A percentile compares a stretch with the other conserved stretches of the same genome.
phyloP scores from a whole-genome alignment of 177 flowering plant species.

The Vitis hybrid region DNA sequence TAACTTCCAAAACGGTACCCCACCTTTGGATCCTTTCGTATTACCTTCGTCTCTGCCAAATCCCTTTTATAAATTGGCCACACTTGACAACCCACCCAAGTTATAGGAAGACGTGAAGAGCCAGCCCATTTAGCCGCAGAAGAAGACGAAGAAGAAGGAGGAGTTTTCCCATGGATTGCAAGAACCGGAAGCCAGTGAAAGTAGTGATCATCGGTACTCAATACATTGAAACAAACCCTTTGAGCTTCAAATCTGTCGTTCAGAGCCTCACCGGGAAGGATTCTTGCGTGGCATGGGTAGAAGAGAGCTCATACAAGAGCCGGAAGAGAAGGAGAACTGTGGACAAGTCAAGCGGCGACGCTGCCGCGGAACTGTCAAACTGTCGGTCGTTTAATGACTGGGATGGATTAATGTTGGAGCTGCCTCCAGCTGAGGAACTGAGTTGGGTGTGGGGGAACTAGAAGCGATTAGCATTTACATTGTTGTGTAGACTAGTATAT shows the following conservation, averaged over 20 bases:
- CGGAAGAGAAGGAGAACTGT: not conserved
- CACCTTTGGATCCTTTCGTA: too few relatives aligned
- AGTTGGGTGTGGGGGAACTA: not conserved
- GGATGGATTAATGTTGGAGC: slow-evolving; percentile 31
- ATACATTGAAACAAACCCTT: slow-evolving; percentile 44
- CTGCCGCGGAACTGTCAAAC: not conserved
- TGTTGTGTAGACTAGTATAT: not conserved
- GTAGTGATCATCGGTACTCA: slow-evolving; percentile 47
- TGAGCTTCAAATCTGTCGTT: slow-evolving; percentile 64
- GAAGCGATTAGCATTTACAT: not conserved
- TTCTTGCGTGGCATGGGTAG: slow-evolving; percentile 14
- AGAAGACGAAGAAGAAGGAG: not conserved
- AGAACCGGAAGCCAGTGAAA: slow-evolving; percentile 19
- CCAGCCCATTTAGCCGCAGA: too few relatives aligned
- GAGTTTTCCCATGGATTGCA: not conserved
- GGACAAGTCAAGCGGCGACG: not conserved
- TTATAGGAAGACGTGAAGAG: not conserved
- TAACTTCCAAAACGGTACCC: too few relatives aligned
- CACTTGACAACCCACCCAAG: too few relatives aligned
- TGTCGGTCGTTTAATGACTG: slow-evolving; percentile 26
- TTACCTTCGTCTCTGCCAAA: too few relatives aligned
- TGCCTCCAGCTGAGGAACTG: slow-evolving; percentile 38
- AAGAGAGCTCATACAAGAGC: not conserved
- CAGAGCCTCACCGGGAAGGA: slow-evolving; percentile 68
- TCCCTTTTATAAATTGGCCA: too few relatives aligned